A percentile compares a stretch with the other conserved stretches of the same genome.
Evolutionary conservation across 2,329 filamentous ascomycete genomes (phyloP).

Genomic region (Ophiostoma himal-ulmi): DNA sequence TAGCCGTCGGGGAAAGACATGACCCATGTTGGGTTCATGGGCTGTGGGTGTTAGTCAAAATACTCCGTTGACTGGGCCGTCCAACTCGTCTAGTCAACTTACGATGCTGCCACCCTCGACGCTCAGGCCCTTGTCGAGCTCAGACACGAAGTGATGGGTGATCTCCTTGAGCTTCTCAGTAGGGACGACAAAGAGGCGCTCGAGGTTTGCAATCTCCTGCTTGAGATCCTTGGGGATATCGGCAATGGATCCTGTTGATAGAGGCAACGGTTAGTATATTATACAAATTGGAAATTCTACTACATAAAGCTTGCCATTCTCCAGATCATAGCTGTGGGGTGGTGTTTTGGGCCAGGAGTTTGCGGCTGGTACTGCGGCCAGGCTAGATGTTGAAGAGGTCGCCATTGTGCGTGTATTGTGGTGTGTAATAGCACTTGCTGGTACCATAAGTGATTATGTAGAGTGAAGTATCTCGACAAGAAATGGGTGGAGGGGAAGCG

Average conservation of each 20-base stretch:
- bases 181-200: constrained; percentile 76
- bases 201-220: constrained; percentile 72
- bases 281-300: neutral
- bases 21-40: constrained; percentile 98
- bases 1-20: constrained; percentile 82
- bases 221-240: constrained; percentile 83
- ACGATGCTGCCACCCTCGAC: constrained; percentile 91
- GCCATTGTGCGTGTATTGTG: constrained; percentile 6
- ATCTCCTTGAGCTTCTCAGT: constrained; percentile 79
- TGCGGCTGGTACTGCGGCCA: neutral
- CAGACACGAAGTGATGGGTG: constrained; percentile 79
- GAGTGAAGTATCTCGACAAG: neutral
- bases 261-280: neutral
- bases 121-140: constrained; percentile 80
- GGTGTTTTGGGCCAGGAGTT: constrained; percentile 5
- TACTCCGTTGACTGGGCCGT: too few relatives aligned
- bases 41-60: constrained; percentile 45
- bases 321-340: neutral
- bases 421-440: neutral
- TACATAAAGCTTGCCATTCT: constrained; percentile 9
- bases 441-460: neutral
- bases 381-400: neutral
- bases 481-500: neutral
- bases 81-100: constrained; percentile 37
- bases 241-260: constrained; percentile 68